Base-by-base conservation (phyloP, 257 asterid species). In the Gentiana straminea region DNA sequence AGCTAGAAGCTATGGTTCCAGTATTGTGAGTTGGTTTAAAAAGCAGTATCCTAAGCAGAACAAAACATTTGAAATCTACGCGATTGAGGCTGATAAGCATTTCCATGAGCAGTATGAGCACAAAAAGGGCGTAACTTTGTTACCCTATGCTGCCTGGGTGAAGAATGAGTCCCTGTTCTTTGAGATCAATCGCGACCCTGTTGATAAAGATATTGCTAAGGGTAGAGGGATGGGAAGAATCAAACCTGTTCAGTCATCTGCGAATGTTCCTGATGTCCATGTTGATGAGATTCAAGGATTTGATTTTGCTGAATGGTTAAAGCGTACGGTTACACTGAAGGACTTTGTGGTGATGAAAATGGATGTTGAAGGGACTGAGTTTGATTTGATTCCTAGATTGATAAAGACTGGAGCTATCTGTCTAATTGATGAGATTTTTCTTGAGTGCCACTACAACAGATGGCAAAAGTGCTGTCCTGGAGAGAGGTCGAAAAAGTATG, bases 401-500 rank as follows among this genome's bases (percentile, higher is more conserved):
- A 59, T 87, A 64, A 75, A 84, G 69, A 83, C 95, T 0, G 94
- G 96, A 1, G 90, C 96, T 0, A 91, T 91, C 50, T 91, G 98
- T 73, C 71, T 91, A 75, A 80, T 91, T 6, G 96, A 91, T 64
- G 98, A 91, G 72, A 75, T 91, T 3, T 91, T 91, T 73, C 94
- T 91, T 0, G 98, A 91, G 64, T 91, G 98, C 64, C 98, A 91
- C 64, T 87, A 91, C 69, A 87, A 91, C 59, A 73, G 98, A 69
- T 91, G 98, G 98, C 98, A 91, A 77, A 91, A 74, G 64, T 91
- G 98, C 49, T 91, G 98, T 37, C 98, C 98, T 0, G 98, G 95
- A 2, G 90, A 81, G 81, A 87, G 98, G 76, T 66, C 83, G 35
- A 41, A 75, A 1, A 91, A 87, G 79, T 91, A 91, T 64, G 57